Evolutionary conservation across 2,329 filamentous ascomycete genomes (phyloP), one percentile per base, ranked within the genome.

Genomic region (Colletotrichum agaves): DNA sequence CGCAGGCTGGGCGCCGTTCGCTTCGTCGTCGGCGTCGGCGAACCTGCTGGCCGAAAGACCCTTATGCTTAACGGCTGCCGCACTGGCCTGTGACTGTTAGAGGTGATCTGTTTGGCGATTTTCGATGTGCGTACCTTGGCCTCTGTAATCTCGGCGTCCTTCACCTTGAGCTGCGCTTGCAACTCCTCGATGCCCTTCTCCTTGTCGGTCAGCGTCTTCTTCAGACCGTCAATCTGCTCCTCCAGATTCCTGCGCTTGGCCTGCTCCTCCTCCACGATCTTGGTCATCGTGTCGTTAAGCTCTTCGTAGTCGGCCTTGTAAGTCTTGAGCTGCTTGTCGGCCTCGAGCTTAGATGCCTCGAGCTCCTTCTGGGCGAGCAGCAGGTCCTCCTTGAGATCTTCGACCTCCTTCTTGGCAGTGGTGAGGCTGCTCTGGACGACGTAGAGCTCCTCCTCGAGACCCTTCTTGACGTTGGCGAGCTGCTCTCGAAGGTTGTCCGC

Each of bases 101-200:
- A 53, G n/a, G 41, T 47, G n/a, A 33, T n/a, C 53, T 69, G 31
- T 64, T 21, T 41, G 11, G 17, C 70, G 41, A 57, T 58, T 21
- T n/a, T 46, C 44, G 35, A 68, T 58, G 65, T 52, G 71, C 77
- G 19, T 77, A 90, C 88, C 81, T 86, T 86, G 63, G 83, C 87
- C 76, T 90, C 88, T 15, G 83, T 86, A 73, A 90, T 80, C 77
- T 90, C 88, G 44, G 88, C 87, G 46, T 90, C 87, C 80, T 87
- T 89, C 59, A 90, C 85, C 79, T 86, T 88, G 71, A 88, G 79
- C 73, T 85, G 85, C 39, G 86, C 85, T 71, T 85, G 81, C 73
- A 85, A 74, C 71, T 86, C 82, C 61, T 82, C 82, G 33, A 83
- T 73, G 76, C 80, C 83, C 77, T 79, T 83, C 69, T 80, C 79